These are phyloP conservation scores for Pezicula carpinea DNA, from an alignment of 2,329 filamentous ascomycete genomes.

Conservation along the genomic window DNA sequence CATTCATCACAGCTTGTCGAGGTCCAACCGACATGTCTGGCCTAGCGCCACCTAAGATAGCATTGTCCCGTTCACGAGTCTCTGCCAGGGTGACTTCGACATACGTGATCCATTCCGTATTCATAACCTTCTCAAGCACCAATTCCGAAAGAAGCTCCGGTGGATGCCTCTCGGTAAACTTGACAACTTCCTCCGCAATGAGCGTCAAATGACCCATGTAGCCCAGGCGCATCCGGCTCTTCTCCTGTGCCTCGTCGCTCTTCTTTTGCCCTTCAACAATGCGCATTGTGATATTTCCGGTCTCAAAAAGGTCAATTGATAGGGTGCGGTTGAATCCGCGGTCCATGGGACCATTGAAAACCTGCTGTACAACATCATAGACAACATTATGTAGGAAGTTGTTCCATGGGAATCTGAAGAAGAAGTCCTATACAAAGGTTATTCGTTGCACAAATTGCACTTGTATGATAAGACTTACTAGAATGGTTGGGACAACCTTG, in stretches of 20 bases:
- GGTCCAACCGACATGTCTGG: conserved; percentile 85
- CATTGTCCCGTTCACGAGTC: conserved; percentile 92
- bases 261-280: conserved; percentile 87
- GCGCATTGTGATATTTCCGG: conserved; percentile 80
- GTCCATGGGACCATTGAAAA: conserved; percentile 98
- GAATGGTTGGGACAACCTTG: conserved; percentile 87
- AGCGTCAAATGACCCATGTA: conserved; percentile 98
- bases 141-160: conserved; percentile 79
- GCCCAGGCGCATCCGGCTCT: conserved; percentile 84
- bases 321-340: conserved; percentile 86
- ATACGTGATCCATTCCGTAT: conserved; percentile 88
- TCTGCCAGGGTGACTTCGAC: conserved; percentile 90
- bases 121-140: conserved; percentile 84
- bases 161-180: conserved; percentile 92
- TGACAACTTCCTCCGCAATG: conserved; percentile 97
- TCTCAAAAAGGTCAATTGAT: conserved; percentile 89
- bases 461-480: conserved; percentile 54
- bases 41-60: conserved; percentile 91
- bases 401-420: conserved; percentile 98
- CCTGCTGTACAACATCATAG: conserved; percentile 97
- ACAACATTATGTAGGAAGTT: conserved; percentile 99
- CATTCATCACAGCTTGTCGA: conserved; percentile 57
- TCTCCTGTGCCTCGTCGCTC: conserved; percentile 79
- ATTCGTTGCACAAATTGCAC: conserved; percentile 6
- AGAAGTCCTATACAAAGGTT: conserved; percentile 67